Evolutionary conservation across 495 filamentous ascomycete genomes (phyloP), one percentile per base, ranked within the genome.

Genomic region (Hyaloscypha bicolor): DNA sequence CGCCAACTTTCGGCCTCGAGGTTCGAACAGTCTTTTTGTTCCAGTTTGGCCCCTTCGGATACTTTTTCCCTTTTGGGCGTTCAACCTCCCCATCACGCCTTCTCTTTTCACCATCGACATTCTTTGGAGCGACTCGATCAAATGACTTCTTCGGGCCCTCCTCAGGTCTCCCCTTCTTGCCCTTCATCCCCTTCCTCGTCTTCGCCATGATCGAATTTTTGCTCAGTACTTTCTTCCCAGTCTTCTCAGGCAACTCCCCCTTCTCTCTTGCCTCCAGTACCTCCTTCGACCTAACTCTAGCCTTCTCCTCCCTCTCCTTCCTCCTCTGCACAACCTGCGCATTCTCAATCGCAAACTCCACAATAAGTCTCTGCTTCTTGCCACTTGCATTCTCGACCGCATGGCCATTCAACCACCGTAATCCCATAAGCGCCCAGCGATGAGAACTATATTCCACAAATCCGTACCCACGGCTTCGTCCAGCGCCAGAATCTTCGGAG

Each of bases 331-430:
- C 91, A 5, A 99, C 95, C 72, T 97, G 92, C 6, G 92, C 93
- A 71, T 99, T 99, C 77, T 99, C 95, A 75, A 99, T 97, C 14
- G 95, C 94, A 79, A 99, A 99, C 75, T 99, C 95, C 42, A 94
- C 94, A 76, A 99, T 92, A 58, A 98, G 77, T 16, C 94, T 82
- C 59, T 80, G 78, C 62, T 79, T 82, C 74, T 84, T 84, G 55
- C 82, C 83, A 3, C 66, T 69, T 31, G 79, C 72, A 55, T 76
- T 80, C 67, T 83, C 80, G 19, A 86, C 55, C n/a, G 88, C 83
- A 71, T 94, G 91, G 0, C 93, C 93, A 74, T 99, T 99, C 39
- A 99, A 79, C 88, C 91, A 97, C 35, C 95, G 81, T 65, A 99
- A 80, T 22, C 94, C 95, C 95, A 98, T 98, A 31, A 99, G 80